phyloP scores from a whole-genome alignment of 2,329 filamentous ascomycete genomes.

The Tolypocladium amazonense region DNA sequence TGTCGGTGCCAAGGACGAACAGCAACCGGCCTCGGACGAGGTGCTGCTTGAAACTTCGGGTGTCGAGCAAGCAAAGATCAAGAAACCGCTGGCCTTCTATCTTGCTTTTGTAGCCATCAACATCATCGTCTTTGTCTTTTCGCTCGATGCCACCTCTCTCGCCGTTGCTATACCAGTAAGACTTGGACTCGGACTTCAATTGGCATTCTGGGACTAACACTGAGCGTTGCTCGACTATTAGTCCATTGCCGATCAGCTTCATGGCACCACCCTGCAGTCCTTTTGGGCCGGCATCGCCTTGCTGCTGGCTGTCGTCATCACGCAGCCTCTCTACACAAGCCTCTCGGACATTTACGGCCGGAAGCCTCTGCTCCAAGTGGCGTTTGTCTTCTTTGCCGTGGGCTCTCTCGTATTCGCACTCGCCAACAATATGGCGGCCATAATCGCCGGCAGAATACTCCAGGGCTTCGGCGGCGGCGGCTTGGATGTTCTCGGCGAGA shows the following conservation, averaged over 20 bases:
- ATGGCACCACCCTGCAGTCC: neutral
- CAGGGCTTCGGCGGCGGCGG: neutral
- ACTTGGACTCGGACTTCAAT: neutral
- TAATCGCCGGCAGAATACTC: neutral
- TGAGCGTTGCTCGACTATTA: neutral
- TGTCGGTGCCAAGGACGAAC: neutral
- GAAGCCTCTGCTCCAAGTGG: neutral
- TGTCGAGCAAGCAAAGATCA: neutral
- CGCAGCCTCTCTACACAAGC: neutral
- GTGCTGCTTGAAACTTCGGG: neutral
- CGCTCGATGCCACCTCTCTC: neutral
- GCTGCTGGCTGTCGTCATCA: neutral
- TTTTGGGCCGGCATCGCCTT: neutral
- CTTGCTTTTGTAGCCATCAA: neutral
- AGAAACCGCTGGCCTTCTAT: neutral
- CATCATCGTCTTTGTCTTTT: neutral
- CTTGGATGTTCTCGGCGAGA: neutral
- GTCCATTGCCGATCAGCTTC: neutral
- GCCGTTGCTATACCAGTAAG: neutral
- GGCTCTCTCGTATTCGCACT: neutral
- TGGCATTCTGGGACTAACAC: neutral
- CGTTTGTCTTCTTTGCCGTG: neutral
- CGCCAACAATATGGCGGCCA: neutral
- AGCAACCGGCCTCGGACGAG: neutral
- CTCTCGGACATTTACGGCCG: neutral